Percentiles rank a stretch among this genome's conserved stretches.
phyloP scores from a whole-genome alignment of 352 stramenopile genomes.

The Pythium rhizo-oryzae region DNA sequence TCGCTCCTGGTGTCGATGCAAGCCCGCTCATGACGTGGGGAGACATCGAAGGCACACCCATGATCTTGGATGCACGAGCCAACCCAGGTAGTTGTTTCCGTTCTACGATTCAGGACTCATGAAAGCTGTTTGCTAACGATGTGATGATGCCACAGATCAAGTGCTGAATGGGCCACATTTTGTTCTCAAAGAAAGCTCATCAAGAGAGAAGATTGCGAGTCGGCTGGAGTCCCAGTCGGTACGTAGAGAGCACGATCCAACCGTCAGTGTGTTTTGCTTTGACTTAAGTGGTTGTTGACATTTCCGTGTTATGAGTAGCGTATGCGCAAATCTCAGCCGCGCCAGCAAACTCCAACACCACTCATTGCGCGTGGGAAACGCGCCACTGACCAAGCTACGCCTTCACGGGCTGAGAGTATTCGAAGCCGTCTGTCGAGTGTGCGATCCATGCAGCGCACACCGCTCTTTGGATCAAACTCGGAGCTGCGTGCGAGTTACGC shows the following conservation, averaged over 20 bases:
- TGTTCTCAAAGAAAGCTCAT: slow-evolving; percentile 62
- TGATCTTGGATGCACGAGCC: slow-evolving; percentile 44
- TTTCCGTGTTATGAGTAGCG: slow-evolving; percentile 10
- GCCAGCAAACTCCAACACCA: slow-evolving; percentile 24
- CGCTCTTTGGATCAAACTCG: slow-evolving; percentile 57
- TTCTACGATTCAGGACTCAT: not conserved
- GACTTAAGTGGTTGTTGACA: not conserved
- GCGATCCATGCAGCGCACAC: slow-evolving; percentile 48
- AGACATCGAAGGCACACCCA: slow-evolving; percentile 80
- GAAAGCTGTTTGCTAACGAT: not conserved
- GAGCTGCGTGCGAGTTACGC: slow-evolving; percentile 82
- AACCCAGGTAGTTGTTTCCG: slow-evolving; percentile 40
- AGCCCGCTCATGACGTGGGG: slow-evolving; percentile 88
- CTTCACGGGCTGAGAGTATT: slow-evolving; percentile 37
- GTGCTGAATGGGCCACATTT: slow-evolving; percentile 56
- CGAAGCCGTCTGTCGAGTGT: slow-evolving; percentile 58
- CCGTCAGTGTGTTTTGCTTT: not conserved
- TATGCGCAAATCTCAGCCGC: slow-evolving; percentile 18
- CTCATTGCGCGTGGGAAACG: slow-evolving; percentile 36
- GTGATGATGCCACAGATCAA: slow-evolving; percentile 28
- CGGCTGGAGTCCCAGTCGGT: slow-evolving; percentile 64
- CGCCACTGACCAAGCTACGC: slow-evolving; percentile 19
- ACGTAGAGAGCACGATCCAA: slow-evolving; percentile 12
- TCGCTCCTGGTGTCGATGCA: slow-evolving; percentile 68
- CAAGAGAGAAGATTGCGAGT: slow-evolving; percentile 65